Evolutionary conservation across 805 yeast genomes (phyloP), one percentile per base, ranked within the genome.

Genomic region (Metschnikowia santaceciliae): DNA sequence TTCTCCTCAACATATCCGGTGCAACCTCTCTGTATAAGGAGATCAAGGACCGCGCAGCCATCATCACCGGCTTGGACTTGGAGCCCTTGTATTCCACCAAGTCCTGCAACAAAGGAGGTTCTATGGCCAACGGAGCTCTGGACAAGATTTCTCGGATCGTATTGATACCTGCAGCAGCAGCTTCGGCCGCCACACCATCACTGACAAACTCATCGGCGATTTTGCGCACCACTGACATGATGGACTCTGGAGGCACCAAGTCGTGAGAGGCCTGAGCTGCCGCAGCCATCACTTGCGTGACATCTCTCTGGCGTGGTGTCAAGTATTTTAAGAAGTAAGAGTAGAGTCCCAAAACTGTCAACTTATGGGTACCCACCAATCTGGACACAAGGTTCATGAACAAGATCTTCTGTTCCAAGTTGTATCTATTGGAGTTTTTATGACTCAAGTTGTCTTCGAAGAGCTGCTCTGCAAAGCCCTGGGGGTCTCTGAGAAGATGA

Each of bases 111-210:
- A 94, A 73, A 1, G 91, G 82, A 49, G 87, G 84, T 48, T 90
- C 97, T 61, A 94, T 90, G 23, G 98, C 96, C 57, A 92, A 76
- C 14, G 99, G 97, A 10, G 96, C 95, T 76, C 99, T 84, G 1
- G 96, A 70, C 56, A 91, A 78, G 52, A 94, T 90, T 70, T 94
- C 99, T 60, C 98, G 79, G 53, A 92, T 92, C 3, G 98, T 88
- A 69, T 94, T 94, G 58, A 94, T 78, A 63, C 99, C 99, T 4
- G 98, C 98, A 48, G 97, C 90, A 4, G 97, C 97, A 49, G 91
- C 99, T 70, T 94, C 97, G 33, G 96, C 84, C 14, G 97, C 90
- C 37, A 94, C 99, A 77, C 99, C 99, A 64, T 94, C 98, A 58
- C 96, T 87, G 23, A 94, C 97, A 62, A 94, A 94, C 70, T 94